A percentile compares a stretch with the other conserved stretches of the same genome.
These are phyloP conservation scores for Colletotrichum graminicola DNA, from an alignment of 2,329 filamentous ascomycete genomes.

Conservation along the genomic window DNA sequence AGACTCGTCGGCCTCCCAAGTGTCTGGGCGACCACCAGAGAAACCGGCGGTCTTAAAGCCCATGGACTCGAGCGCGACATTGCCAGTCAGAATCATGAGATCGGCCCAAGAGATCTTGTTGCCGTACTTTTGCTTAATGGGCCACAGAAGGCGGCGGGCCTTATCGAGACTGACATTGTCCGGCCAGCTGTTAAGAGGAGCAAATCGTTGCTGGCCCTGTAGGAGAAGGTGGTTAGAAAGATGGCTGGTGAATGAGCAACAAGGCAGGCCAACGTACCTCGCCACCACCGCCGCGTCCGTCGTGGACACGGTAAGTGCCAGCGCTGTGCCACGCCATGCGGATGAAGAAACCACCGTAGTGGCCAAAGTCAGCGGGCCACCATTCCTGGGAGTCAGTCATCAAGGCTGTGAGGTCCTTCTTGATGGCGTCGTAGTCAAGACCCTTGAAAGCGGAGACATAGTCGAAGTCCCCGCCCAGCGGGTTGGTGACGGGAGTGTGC, in stretches of 20 bases:
- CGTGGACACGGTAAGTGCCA: constrained; percentile 80
- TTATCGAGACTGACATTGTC: constrained; percentile 85
- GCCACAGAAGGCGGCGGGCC: constrained; percentile 79
- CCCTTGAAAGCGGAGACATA: constrained; percentile 79
- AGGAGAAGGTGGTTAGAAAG: background rate
- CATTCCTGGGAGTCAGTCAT: constrained; percentile 85
- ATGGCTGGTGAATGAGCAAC: background rate
- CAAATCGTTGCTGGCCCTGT: constrained; percentile 80
- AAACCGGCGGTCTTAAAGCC: constrained; percentile 81
- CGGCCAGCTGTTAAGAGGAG: constrained; percentile 85
- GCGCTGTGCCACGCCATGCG: constrained; percentile 86
- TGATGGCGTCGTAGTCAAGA: constrained; percentile 77
- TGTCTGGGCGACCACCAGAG: constrained; percentile 77
- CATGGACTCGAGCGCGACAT: constrained; percentile 83
- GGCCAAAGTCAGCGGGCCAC: constrained; percentile 85
- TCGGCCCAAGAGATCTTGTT: constrained; percentile 87
- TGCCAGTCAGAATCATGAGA: constrained; percentile 77
- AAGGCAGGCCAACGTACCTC: constrained; percentile 49
- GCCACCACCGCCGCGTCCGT: constrained; percentile 80
- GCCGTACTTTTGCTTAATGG: constrained; percentile 87
- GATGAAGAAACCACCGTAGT: constrained; percentile 84
- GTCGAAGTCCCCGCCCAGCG: constrained; percentile 74
- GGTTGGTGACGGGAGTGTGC: constrained; percentile 73
- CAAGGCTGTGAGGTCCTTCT: constrained; percentile 77
- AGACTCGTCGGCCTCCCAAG: constrained; percentile 80